These are phyloP conservation scores for Capsicum pubescens DNA, from an alignment of 257 asterid genomes.

Conservation along the genomic window DNA sequence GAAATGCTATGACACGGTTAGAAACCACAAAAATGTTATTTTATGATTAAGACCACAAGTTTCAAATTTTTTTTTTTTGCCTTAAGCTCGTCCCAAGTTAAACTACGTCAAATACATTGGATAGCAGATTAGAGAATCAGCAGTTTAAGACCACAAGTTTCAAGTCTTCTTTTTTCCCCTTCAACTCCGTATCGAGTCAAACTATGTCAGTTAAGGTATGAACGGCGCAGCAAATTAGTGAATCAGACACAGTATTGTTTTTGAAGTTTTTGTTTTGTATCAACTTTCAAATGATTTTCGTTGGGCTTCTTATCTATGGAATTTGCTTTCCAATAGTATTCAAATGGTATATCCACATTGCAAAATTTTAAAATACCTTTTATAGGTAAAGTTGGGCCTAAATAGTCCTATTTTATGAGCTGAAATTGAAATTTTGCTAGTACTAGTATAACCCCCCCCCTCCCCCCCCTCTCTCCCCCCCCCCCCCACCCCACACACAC, in stretches of 20 bases:
- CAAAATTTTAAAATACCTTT: neutral
- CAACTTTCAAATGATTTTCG: neutral
- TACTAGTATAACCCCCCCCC: neutral
- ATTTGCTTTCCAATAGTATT: conserved; percentile 7
- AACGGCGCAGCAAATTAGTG: neutral
- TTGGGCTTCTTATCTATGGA: neutral
- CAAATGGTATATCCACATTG: conserved; percentile 17
- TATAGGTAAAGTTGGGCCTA: neutral
- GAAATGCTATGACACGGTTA: neutral
- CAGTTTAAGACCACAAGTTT: neutral
- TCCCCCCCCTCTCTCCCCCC: too few relatives aligned
- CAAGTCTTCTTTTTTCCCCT: neutral
- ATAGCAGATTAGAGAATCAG: neutral
- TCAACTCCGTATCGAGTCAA: neutral
- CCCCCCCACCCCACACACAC: too few relatives aligned
- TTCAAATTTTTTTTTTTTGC: neutral
- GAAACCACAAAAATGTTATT: neutral
- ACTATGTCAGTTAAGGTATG: neutral
- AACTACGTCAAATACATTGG: neutral
- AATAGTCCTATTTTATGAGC: neutral
- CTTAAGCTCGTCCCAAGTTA: neutral
- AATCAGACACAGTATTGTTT: neutral
- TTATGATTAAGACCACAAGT: neutral
- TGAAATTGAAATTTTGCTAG: neutral
- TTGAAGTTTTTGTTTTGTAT: neutral